phyloP scores from a whole-genome alignment of 2,329 filamentous ascomycete genomes.

The Sporothrix variecibatus region DNA sequence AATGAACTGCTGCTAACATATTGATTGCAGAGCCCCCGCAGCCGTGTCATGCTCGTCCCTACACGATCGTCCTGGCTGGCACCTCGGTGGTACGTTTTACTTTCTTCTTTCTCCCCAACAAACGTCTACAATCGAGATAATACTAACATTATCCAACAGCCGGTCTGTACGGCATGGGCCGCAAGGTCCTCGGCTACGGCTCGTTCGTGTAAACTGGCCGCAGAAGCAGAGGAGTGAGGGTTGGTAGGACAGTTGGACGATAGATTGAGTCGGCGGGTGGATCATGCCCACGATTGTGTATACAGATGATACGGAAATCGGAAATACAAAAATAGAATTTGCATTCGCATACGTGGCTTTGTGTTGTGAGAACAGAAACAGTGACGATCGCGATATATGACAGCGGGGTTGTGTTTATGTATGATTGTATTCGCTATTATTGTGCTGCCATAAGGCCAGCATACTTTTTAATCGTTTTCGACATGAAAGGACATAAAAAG shows the following conservation, averaged over 20 bases:
- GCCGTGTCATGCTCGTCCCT: conserved; percentile 66
- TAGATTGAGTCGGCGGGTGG: conserved; percentile 9
- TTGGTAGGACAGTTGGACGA: background rate
- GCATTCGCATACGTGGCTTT: background rate
- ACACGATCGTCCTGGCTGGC: conserved; percentile 65
- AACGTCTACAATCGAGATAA: background rate
- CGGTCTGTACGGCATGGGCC: conserved; percentile 70
- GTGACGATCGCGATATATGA: background rate
- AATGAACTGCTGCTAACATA: conserved; percentile 30
- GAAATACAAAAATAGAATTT: conserved; percentile 1
- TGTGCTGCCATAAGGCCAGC: conserved; percentile 3
- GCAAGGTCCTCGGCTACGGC: conserved; percentile 76
- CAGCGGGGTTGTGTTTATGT: background rate
- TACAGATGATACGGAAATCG: conserved; percentile 17
- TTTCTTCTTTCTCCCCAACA: background rate
- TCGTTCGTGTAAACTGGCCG: conserved; percentile 58
- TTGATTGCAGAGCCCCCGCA: conserved; percentile 60
- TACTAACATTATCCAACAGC: conserved; percentile 40
- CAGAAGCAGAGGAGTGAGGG: background rate
- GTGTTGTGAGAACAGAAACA: background rate
- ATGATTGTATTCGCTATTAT: conserved; percentile 12
- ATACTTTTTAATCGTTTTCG: conserved; percentile 2
- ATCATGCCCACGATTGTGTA: conserved; percentile 20
- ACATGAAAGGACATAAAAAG: background rate
- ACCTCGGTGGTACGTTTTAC: conserved; percentile 54